Conservation (phyloP, 2,329 filamentous ascomycete species). For the Sporothrix pallida region DNA sequence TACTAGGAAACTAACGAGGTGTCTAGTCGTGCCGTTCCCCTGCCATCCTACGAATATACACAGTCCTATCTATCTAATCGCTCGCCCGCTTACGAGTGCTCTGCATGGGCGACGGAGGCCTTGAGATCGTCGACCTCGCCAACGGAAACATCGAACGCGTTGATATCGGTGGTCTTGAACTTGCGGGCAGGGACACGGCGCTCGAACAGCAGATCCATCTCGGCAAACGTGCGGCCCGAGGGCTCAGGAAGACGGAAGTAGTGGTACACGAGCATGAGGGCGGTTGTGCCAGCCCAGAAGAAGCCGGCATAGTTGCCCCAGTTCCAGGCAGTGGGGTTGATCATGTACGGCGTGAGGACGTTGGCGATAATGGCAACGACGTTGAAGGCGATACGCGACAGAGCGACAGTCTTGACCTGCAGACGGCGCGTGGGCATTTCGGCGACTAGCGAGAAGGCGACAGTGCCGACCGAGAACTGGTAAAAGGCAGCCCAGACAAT, state of each 20-base stretch:
- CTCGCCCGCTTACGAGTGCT: neutral
- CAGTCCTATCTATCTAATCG: neutral
- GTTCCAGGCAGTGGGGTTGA: slow-evolving; percentile 54
- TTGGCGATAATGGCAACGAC: slow-evolving; percentile 55
- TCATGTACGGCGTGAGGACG: slow-evolving; percentile 54
- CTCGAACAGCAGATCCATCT: slow-evolving; percentile 63
- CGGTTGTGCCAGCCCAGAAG: slow-evolving; percentile 55
- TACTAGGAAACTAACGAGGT: no score
- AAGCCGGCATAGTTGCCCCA: slow-evolving; percentile 57
- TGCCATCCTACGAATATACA: no score
- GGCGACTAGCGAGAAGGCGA: slow-evolving; percentile 42
- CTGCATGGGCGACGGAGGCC: slow-evolving; percentile 3
- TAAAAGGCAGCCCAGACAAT: slow-evolving; percentile 53
- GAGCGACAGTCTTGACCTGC: slow-evolving; percentile 53
- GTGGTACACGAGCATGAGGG: slow-evolving; percentile 55
- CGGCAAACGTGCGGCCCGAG: slow-evolving; percentile 58
- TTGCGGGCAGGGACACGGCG: slow-evolving; percentile 49
- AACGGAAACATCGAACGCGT: slow-evolving; percentile 30
- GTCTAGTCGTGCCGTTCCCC: no score
- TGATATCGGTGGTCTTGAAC: slow-evolving; percentile 31
- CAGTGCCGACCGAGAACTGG: slow-evolving; percentile 52
- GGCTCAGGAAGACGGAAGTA: slow-evolving; percentile 61
- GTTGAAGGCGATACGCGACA: slow-evolving; percentile 56
- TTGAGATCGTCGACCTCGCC: slow-evolving; percentile 16
- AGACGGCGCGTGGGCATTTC: slow-evolving; percentile 55